phyloP scores from a whole-genome alignment of 2,329 filamentous ascomycete species.

The Fusarium sp. region DNA sequence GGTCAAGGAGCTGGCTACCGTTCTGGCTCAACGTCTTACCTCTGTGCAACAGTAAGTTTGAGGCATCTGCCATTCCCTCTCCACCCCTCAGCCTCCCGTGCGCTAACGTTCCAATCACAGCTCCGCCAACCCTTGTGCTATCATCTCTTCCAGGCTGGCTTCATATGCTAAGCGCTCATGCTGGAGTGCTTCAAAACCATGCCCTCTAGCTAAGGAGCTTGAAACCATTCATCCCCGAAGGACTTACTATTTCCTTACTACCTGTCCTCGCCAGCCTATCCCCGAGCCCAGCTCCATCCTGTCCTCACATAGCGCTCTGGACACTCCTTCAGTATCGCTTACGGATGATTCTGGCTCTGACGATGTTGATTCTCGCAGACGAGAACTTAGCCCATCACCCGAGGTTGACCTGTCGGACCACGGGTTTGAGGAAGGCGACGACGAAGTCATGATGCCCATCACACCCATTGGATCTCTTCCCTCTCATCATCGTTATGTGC shows the following conservation, averaged over 20 bases:
- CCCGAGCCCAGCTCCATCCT: constrained; percentile 62
- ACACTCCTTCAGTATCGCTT: constrained; percentile 85
- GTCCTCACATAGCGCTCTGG: constrained; percentile 62
- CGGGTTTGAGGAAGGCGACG: constrained; percentile 82
- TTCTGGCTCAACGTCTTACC: constrained; percentile 80
- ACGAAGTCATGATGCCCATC: constrained; percentile 69
- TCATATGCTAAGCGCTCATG: constrained; percentile 89
- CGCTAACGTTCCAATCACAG: constrained; percentile 63
- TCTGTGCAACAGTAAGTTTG: constrained; percentile 89
- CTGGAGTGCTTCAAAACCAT: constrained; percentile 82
- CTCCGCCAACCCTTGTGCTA: constrained; percentile 93
- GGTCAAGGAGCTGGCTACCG: constrained; percentile 89
- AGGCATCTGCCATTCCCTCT: constrained; percentile 24
- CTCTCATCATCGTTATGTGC: constrained; percentile 56
- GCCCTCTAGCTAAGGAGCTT: constrained; percentile 92
- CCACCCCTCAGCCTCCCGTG: constrained; percentile 27
- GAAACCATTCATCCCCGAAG: constrained; percentile 93
- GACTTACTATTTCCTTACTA: constrained; percentile 96
- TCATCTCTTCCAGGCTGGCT: constrained; percentile 92
- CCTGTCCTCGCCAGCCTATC: constrained; percentile 84
- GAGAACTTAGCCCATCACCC: constrained; percentile 87
- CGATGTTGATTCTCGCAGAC: constrained; percentile 76
- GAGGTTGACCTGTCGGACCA: constrained; percentile 92
- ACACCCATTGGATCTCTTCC: constrained; percentile 76
- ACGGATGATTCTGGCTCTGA: constrained; percentile 69